phyloP scores from a whole-genome alignment of 225 moss, liverwort and hornwort genomes.

The Pseudisothecium myosuroides region DNA sequence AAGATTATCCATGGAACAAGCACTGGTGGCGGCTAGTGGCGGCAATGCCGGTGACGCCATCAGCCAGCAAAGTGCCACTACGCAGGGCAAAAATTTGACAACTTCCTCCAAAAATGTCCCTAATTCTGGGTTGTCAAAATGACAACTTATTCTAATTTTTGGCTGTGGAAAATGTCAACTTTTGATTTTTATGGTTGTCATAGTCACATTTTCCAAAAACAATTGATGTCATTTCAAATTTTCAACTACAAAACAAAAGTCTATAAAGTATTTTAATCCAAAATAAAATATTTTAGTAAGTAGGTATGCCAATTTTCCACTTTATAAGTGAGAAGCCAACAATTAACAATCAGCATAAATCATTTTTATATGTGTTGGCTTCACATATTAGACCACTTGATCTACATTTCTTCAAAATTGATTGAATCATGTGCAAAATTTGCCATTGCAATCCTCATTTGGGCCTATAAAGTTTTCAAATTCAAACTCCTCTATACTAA shows the following conservation, averaged over 20 bases:
- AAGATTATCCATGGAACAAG: not conserved
- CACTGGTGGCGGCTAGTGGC: not conserved
- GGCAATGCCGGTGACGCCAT: not conserved
- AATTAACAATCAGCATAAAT: too few species aligned
- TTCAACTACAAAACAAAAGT: not conserved
- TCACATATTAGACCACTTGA: not conserved
- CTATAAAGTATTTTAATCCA: not conserved
- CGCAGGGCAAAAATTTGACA: too few species aligned
- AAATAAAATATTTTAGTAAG: not conserved
- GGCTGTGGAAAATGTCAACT: rapidly evolving
- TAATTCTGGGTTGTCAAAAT: rapidly evolving
- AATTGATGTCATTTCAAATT: not conserved
- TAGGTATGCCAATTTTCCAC: not conserved
- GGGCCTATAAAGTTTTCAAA: not conserved
- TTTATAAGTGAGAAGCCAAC: too few species aligned
- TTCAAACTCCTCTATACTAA: not conserved
- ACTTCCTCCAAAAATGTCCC: not conserved
- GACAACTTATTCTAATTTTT: not conserved
- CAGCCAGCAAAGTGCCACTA: too few species aligned
- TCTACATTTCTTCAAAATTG: not conserved
- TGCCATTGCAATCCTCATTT: not conserved
- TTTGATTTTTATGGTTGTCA: not conserved
- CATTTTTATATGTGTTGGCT: rapidly evolving
- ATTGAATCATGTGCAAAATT: not conserved
- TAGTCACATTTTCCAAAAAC: not conserved